These are phyloP conservation scores for Suillus occidentalis DNA, from an alignment of 768 basidiomycete species.

Conservation along the genomic window DNA sequence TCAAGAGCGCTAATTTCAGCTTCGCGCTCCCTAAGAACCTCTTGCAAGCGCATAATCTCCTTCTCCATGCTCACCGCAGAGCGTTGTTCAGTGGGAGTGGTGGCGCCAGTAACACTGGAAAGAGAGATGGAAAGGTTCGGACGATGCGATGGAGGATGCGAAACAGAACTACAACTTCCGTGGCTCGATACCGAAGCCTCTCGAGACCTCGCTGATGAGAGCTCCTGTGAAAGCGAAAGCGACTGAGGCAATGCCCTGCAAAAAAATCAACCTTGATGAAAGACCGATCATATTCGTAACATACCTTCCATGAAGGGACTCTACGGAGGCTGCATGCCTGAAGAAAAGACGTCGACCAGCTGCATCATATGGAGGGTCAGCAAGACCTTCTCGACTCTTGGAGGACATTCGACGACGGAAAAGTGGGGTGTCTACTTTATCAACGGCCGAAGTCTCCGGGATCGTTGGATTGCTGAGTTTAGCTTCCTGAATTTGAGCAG, in stretches of 20 bases:
- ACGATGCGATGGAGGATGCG: conserved; percentile 57
- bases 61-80: conserved; percentile 85
- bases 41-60: conserved; percentile 94
- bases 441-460: conserved; percentile 40
- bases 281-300: conserved; percentile 15
- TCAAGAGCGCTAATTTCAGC: conserved; percentile 85
- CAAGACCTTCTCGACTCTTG: conserved; percentile 44
- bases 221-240: conserved; percentile 96
- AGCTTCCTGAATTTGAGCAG: conserved; percentile 85
- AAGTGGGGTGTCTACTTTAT: conserved; percentile 45
- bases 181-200: conserved; percentile 78
- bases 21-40: conserved; percentile 88
- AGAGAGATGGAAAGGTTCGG: conserved; percentile 62
- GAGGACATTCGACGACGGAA: conserved; percentile 54
- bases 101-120: conserved; percentile 34
- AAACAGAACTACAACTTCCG: conserved; percentile 65
- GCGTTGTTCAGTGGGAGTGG: conserved; percentile 52
- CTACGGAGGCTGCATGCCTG: conserved; percentile 82
- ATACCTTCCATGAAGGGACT: conserved; percentile 86
- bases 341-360: conserved; percentile 76
- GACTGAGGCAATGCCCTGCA: conserved; percentile 88
- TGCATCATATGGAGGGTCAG: conserved; percentile 45
- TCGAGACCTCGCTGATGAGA: conserved; percentile 85
- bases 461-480: conserved; percentile 58
- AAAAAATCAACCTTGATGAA: conserved; percentile 18